phyloP scores from a whole-genome alignment of 2,329 filamentous ascomycete genomes.

The Ilyonectria destructans region DNA sequence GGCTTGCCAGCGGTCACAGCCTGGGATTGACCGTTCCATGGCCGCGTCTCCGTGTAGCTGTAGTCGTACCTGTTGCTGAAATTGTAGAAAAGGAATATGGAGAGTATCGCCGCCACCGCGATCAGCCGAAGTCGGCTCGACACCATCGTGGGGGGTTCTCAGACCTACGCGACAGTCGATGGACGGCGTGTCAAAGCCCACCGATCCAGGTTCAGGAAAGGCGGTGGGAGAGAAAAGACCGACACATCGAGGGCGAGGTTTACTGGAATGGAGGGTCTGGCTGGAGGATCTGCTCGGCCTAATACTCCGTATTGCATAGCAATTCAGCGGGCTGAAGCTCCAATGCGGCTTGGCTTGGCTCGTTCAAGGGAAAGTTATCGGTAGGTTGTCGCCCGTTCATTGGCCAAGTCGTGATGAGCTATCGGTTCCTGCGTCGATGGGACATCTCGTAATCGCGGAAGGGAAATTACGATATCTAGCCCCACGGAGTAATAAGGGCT shows the following conservation, averaged over 20 bases:
- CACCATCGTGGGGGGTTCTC: background rate
- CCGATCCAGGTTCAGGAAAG: background rate
- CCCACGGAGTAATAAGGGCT: background rate
- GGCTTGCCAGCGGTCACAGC: background rate
- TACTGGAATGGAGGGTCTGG: background rate
- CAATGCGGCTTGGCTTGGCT: background rate
- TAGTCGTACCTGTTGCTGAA: background rate
- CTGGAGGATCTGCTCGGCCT: background rate
- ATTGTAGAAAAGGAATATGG: background rate
- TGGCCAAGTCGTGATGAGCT: background rate
- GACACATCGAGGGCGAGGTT: background rate
- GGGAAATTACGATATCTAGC: background rate
- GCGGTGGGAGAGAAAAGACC: background rate
- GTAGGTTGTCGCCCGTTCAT: background rate
- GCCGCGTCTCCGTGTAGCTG: background rate
- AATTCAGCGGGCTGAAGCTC: too few relatives aligned
- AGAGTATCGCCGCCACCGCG: background rate
- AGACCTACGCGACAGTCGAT: background rate
- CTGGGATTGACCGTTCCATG: background rate
- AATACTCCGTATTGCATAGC: background rate
- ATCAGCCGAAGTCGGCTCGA: conserved; percentile 5
- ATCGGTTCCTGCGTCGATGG: background rate
- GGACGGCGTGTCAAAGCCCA: background rate
- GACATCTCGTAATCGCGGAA: background rate
- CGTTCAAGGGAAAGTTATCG: background rate